A percentile compares a stretch with the other conserved stretches of the same genome.
phyloP scores from a whole-genome alignment of 768 basidiomycete species.

The Lactarius quietus region DNA sequence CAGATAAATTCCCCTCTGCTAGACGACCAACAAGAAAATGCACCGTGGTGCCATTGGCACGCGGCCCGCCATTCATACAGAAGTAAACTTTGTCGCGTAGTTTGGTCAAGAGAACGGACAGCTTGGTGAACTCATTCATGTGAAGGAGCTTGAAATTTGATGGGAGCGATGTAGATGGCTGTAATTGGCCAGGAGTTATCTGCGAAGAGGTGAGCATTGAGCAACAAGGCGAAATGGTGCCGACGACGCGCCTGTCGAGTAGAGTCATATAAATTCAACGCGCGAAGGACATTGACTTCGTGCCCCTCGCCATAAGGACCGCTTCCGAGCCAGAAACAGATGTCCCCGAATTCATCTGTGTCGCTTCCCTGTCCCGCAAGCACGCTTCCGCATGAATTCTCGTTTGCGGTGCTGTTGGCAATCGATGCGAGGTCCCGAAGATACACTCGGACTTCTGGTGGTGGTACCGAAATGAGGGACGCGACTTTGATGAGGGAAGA shows the following conservation, averaged over 20 bases:
- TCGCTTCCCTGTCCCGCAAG: constrained; percentile 53
- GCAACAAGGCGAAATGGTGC: constrained; percentile 1
- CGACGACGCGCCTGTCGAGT: constrained; percentile 19
- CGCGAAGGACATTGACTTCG: constrained; percentile 34
- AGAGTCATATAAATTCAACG: constrained; percentile 28
- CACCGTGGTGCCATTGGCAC: constrained; percentile 3
- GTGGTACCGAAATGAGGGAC: constrained; percentile 19
- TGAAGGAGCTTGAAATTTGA: constrained; percentile 11
- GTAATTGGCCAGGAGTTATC: constrained; percentile 19
- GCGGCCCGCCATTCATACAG: neutral
- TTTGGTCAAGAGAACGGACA: constrained; percentile 23
- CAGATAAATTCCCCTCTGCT: constrained; percentile 17
- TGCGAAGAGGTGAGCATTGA: constrained; percentile 11
- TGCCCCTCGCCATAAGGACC: constrained; percentile 37
- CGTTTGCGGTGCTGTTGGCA: constrained; percentile 40
- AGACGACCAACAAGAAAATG: constrained; percentile 25
- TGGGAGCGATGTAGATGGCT: constrained; percentile 22
- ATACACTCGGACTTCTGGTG: constrained; percentile 16
- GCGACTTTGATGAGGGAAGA: constrained; percentile 23
- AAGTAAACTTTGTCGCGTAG: constrained; percentile 22
- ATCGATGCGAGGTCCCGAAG: constrained; percentile 35
- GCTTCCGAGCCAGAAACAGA: constrained; percentile 50
- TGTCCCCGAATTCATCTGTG: constrained; percentile 53
- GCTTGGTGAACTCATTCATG: constrained; percentile 18
- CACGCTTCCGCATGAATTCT: constrained; percentile 47